phyloP scores from a whole-genome alignment of 2,329 filamentous ascomycete species.

The Clonostachys byssicola region DNA sequence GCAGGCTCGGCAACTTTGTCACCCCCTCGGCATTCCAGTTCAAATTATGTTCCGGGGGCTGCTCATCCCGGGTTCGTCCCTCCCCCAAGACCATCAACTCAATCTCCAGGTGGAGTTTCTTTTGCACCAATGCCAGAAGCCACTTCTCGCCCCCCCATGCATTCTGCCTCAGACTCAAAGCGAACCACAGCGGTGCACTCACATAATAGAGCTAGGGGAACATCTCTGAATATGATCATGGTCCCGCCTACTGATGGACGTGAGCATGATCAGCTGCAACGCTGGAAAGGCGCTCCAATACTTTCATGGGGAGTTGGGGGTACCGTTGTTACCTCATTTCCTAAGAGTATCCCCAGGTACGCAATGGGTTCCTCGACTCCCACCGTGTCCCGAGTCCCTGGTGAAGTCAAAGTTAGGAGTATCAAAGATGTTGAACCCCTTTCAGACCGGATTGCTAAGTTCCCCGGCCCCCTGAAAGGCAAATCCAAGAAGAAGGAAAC shows the following conservation, averaged over 20 bases:
- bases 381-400: constrained; percentile 76
- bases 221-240: constrained; percentile 52
- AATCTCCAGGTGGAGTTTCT: too few relatives aligned
- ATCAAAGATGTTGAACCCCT: constrained; percentile 71
- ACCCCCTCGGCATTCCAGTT: constrained; percentile 48
- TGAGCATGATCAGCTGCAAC: constrained; percentile 72
- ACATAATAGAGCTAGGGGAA: constrained; percentile 37
- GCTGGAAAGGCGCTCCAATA: constrained; percentile 88
- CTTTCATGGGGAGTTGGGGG: constrained; percentile 89
- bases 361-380: constrained; percentile 68
- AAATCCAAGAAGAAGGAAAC: constrained; percentile 97
- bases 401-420: constrained; percentile 74
- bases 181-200: constrained; percentile 8
- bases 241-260: constrained; percentile 61
- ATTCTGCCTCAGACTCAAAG: constrained; percentile 34
- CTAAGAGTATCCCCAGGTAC: constrained; percentile 84
- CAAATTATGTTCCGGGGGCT: constrained; percentile 45
- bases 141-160: constrained; percentile 6
- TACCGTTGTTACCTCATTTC: constrained; percentile 77
- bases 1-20: constrained; percentile 41
- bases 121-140: too few relatives aligned
- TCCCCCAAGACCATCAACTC: constrained; percentile 42
- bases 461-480: constrained; percentile 83
- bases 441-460: constrained; percentile 69
- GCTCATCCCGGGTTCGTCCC: constrained; percentile 40